These are phyloP conservation scores for Trichophyton simii DNA, from an alignment of 2,329 filamentous ascomycete species.

Conservation along the genomic window DNA sequence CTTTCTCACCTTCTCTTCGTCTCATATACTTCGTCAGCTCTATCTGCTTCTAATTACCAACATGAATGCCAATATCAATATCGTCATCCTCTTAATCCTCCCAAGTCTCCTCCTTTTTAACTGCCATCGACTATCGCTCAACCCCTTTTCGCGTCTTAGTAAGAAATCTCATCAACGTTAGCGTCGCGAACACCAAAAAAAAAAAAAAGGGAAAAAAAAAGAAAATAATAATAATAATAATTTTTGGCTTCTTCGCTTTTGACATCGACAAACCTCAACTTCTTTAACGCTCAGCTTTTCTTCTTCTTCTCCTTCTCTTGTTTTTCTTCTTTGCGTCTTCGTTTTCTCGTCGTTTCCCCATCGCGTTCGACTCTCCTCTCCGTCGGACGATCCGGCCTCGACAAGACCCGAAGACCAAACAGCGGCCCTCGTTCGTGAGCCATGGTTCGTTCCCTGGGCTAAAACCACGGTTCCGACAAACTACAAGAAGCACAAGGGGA, in stretches of 20 bases:
- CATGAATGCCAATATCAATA: no score
- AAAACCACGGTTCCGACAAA: slow-evolving; percentile 16
- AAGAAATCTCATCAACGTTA: neutral
- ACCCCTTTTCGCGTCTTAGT: slow-evolving; percentile 2
- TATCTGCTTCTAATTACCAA: no score
- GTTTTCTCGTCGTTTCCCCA: neutral
- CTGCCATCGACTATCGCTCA: neutral
- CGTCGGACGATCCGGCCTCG: neutral
- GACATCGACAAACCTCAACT: neutral
- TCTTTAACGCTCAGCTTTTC: neutral
- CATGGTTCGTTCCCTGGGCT: slow-evolving; percentile 23
- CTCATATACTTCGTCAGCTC: no score
- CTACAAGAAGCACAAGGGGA: neutral
- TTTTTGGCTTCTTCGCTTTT: neutral
- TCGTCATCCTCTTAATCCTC: no score
- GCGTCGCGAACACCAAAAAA: neutral
- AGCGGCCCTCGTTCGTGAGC: slow-evolving; percentile 16
- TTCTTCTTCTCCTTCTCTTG: neutral
- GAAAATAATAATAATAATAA: neutral
- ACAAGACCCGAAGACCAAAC: neutral
- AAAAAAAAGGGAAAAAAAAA: no score
- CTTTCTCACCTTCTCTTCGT: no score
- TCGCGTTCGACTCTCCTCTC: neutral
- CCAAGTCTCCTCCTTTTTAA: neutral
- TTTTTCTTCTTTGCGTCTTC: neutral